Evolutionary conservation across 1,139 yeast genomes (phyloP).

Genomic region (Kluyveromyces marxianus): DNA sequence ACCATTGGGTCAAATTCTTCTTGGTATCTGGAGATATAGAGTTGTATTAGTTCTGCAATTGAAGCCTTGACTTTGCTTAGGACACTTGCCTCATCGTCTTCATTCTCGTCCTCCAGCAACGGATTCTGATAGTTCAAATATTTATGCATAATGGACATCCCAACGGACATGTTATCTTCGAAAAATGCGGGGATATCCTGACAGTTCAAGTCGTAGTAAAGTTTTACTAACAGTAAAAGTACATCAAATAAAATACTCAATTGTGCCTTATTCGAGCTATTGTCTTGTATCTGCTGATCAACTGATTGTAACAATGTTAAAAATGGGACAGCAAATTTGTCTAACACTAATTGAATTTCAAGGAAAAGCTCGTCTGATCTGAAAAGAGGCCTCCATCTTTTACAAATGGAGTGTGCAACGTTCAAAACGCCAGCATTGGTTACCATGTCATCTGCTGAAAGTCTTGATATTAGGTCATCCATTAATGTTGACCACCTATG

Average conservation of each 20-base stretch:
- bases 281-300: slow-evolving; percentile 55
- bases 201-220: slow-evolving; percentile 89
- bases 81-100: slow-evolving; percentile 65
- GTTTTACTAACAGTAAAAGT: slow-evolving; percentile 61
- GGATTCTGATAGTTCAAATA: slow-evolving; percentile 59
- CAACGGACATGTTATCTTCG: slow-evolving; percentile 75
- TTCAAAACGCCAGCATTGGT: slow-evolving; percentile 79
- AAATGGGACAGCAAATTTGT: slow-evolving; percentile 79
- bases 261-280: slow-evolving; percentile 38
- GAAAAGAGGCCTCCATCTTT: slow-evolving; percentile 92
- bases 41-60: slow-evolving; percentile 75
- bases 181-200: slow-evolving; percentile 98
- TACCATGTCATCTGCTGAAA: slow-evolving; percentile 53
- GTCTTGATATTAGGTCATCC: slow-evolving; percentile 62
- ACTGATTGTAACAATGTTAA: slow-evolving; percentile 56
- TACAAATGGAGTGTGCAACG: slow-evolving; percentile 93
- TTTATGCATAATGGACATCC: slow-evolving; percentile 77
- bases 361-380: slow-evolving; percentile 82
- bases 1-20: slow-evolving; percentile 79
- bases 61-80: slow-evolving; percentile 72
- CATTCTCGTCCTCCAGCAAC: slow-evolving; percentile 45
- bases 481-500: slow-evolving; percentile 76
- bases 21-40: slow-evolving; percentile 85
- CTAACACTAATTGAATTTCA: slow-evolving; percentile 83
- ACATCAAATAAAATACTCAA: slow-evolving; percentile 59